Percentiles rank a stretch among this genome's conserved stretches.
These are phyloP conservation scores for Curvularia sp. DNA, from an alignment of 2,329 filamentous ascomycete genomes.

Conservation along the genomic window DNA sequence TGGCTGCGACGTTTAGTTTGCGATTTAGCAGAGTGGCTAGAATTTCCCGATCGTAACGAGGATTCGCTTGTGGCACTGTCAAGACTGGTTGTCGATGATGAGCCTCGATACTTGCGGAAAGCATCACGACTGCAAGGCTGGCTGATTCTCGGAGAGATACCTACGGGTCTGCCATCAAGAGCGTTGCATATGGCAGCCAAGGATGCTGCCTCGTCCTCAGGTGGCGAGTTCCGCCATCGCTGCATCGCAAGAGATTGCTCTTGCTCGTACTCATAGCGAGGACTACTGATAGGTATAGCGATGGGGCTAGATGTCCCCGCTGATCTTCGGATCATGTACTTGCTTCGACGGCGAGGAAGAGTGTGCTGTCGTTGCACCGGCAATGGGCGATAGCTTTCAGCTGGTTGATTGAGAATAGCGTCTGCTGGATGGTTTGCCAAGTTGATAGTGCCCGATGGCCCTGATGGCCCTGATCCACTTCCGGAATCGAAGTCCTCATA, in stretches of 20 bases:
- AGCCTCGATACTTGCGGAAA: constrained; percentile 49
- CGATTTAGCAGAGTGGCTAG: constrained; percentile 48
- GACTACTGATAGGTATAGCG: constrained; percentile 12
- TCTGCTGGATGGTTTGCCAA: constrained; percentile 6
- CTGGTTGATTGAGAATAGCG: background rate
- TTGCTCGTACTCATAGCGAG: constrained; percentile 1
- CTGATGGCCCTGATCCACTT: background rate
- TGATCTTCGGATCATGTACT: constrained; percentile 23
- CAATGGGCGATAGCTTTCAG: constrained; percentile 3
- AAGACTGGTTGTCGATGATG: constrained; percentile 54
- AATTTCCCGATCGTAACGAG: constrained; percentile 58
- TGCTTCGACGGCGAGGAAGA: constrained; percentile 29
- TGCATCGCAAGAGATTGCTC: constrained; percentile 58
- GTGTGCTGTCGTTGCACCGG: constrained; percentile 16
- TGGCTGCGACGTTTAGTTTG: constrained; percentile 51
- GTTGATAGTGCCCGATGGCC: background rate
- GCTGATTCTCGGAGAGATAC: constrained; percentile 31
- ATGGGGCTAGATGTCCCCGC: constrained; percentile 19
- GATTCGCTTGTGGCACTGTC: constrained; percentile 55
- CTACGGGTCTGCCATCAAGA: constrained; percentile 46
- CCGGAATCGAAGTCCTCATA: constrained; percentile 1
- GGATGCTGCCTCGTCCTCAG: constrained; percentile 69
- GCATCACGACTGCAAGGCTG: constrained; percentile 25
- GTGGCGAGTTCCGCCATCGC: constrained; percentile 70
- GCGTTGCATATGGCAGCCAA: constrained; percentile 68